Conservation (phyloP, 768 basidiomycete genomes). For the Leccinum broughii region DNA sequence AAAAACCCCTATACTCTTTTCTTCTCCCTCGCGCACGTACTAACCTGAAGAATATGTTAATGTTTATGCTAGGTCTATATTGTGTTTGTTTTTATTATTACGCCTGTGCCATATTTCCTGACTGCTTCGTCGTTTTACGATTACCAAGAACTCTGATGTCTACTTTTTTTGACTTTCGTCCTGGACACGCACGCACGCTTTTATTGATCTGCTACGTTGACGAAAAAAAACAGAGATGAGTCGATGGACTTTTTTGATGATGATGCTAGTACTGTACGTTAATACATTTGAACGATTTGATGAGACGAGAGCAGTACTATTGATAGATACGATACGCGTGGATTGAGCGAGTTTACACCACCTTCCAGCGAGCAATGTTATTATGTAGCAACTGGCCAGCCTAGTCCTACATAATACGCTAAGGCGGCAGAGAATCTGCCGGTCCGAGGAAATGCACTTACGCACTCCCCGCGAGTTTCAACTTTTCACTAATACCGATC, state of each 20-base stretch:
- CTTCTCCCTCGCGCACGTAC: background rate
- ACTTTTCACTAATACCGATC: no score
- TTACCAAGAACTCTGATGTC: background rate
- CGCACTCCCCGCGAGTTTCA: no score
- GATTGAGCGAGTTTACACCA: background rate
- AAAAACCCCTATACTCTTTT: background rate
- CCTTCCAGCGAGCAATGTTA: no score
- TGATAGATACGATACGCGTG: background rate
- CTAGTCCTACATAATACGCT: no score
- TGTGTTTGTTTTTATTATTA: background rate
- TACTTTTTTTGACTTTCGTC: background rate
- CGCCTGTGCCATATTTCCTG: background rate
- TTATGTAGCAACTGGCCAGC: no score
- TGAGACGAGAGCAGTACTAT: background rate
- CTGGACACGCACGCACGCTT: background rate
- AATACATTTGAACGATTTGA: background rate
- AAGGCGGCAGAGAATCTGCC: no score
- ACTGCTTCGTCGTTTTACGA: background rate
- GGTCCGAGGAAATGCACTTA: no score
- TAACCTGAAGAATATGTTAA: background rate
- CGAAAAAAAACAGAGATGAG: background rate
- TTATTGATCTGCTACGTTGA: background rate
- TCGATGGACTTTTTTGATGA: background rate
- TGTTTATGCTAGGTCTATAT: background rate
- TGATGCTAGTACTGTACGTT: background rate